Evolutionary conservation across 2,329 filamentous ascomycete genomes (phyloP), one percentile per base, ranked within the genome.

Genomic region (Aspergillus niger): DNA sequence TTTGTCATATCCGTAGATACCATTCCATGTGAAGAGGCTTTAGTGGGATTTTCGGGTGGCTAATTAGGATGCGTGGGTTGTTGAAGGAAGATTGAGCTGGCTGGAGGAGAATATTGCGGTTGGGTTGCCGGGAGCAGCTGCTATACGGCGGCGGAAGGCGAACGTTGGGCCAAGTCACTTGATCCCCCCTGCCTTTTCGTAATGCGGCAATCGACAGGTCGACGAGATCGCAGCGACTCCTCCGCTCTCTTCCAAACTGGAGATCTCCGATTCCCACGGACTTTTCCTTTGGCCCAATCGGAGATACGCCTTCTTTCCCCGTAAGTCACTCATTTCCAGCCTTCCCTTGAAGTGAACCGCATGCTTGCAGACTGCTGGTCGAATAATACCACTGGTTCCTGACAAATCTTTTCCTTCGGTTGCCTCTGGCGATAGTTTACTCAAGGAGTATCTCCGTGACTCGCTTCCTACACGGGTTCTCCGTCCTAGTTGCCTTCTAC

Each of bases 161-260:
- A 44, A 44, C n/a, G 8, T 50, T 28, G 47, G 47, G 47, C 15
- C 47, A 28, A 50, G 53, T 55, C 53, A 55, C 53, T 55, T 55
- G 53, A 55, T 55, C 24, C 26, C 36, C 39, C 53, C 52, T 39
- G 39, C 53, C 53, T 43, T 43, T 55, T 55, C 52, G 26, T 32
- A 15, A 24, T 30, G 41, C 41, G 20, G 20, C 41, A 44, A 44
- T 44, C 41, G 41, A 44, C 41, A 44, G 41, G 41, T 44, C 41
- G 11, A 44, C 41, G 41, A 44, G 41, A 44, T 55, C 39, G 32
- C 53, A 32, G 26, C 53, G 8, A 44, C 24, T 44, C 53, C 28
- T 36, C 53, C 38, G 26, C 20, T 47, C 30, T 30, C 32, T 50
- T 30, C 26, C n/a, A 30, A 36, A 30, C 47, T 6, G n/a, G 47